Conservation (phyloP, 106 monocot genomes). For the Dioscorea zingiberensis region DNA sequence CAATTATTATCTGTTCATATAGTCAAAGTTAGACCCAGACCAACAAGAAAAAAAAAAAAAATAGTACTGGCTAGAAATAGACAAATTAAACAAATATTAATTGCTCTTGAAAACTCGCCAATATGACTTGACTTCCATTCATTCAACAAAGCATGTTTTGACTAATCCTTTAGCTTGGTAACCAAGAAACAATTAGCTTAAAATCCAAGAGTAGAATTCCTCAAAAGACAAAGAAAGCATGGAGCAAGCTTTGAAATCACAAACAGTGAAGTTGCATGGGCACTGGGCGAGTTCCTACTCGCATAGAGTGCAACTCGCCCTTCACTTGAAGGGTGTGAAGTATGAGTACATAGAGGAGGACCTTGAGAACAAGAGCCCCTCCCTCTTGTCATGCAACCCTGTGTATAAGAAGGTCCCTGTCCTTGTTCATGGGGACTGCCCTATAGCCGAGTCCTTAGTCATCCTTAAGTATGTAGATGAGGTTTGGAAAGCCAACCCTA, state of each 20-base stretch:
- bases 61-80: too few relatives aligned
- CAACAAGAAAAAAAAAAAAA: too few relatives aligned
- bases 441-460: slow-evolving; percentile 4
- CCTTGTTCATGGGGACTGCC: not conserved
- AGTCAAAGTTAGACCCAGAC: too few relatives aligned
- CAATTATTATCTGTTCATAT: too few relatives aligned
- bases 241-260: not conserved
- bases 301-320: not conserved
- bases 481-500: not conserved
- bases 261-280: not conserved
- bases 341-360: not conserved
- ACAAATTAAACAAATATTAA: too few relatives aligned
- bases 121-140: too few relatives aligned
- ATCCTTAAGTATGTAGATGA: slow-evolving; percentile 16
- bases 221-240: too few relatives aligned
- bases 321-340: not conserved
- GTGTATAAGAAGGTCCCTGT: slow-evolving; percentile 3
- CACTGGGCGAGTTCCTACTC: not conserved
- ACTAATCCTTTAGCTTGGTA: too few relatives aligned
- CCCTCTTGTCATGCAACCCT: not conserved
- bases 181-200: too few relatives aligned
- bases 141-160: too few relatives aligned
- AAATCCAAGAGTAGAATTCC: too few relatives aligned
- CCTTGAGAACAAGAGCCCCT: not conserved
- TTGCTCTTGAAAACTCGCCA: too few relatives aligned